Evolutionary conservation across 306 rosid genomes (phyloP).

Genomic region (Ormosia semicastrata): DNA sequence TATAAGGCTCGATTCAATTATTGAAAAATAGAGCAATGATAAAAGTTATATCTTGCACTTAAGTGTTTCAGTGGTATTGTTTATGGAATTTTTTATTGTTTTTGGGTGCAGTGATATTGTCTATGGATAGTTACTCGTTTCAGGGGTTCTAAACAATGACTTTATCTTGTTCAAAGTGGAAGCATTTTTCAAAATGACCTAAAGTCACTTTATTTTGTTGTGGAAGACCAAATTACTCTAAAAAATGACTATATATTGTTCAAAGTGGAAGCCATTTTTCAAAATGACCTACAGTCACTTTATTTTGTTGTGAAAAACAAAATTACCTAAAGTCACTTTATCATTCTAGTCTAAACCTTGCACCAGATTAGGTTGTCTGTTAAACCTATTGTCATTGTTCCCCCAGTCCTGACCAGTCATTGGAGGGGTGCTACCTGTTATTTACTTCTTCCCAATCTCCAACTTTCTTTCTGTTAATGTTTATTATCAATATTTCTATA

Average conservation of each 20-base stretch:
- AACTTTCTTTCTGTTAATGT: background rate
- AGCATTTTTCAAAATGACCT: background rate
- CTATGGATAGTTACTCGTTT: background rate
- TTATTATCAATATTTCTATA: background rate
- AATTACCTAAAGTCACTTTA: background rate
- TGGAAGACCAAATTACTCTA: too few species aligned
- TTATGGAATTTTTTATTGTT: too few species aligned
- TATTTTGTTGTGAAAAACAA: too few species aligned
- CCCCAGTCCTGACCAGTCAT: background rate
- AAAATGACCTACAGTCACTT: too few species aligned
- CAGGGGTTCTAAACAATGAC: background rate
- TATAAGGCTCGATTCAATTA: background rate
- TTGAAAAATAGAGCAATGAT: background rate
- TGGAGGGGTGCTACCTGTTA: background rate
- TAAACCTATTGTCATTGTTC: background rate
- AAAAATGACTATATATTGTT: too few species aligned
- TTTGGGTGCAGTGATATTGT: background rate
- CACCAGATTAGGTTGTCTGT: background rate
- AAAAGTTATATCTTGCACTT: too few species aligned
- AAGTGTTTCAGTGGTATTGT: too few species aligned
- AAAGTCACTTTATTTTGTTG: background rate
- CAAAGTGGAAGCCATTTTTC: too few species aligned
- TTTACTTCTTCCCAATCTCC: background rate
- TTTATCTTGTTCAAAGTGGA: background rate
- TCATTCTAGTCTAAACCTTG: background rate